Evolutionary conservation across 768 basidiomycete genomes (phyloP), one percentile per base, ranked within the genome.

Genomic region (Calocybe cyanea): DNA sequence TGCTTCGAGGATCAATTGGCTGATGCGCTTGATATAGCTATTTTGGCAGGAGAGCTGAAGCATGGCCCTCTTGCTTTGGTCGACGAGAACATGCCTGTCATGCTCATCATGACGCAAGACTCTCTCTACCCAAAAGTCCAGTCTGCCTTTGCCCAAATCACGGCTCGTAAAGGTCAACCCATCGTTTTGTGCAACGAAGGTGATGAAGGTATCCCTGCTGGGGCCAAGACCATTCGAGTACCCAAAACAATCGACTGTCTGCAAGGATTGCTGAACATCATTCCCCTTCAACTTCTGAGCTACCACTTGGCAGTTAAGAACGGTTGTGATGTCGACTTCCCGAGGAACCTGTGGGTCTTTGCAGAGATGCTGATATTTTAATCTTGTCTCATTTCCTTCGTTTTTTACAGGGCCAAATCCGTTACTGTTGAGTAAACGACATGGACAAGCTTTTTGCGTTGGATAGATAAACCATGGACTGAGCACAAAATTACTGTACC

Each of bases 81-180:
- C 58, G 96, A 99, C 62, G 96, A 98, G 71, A 93, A 95, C 71
- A 92, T 96, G 88, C 82, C 92, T 33, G 92, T 98, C 56, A 98
- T 98, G 73, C 92, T 99, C 69, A 83, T 99, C 71, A 99, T 99
- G 96, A 99, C 96, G 21, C 87, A 90, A 54, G 96, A 99, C 69
- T 96, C 93, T 35, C 73, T 98, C 19, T 98, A 98, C 70, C 92
- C 94, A 61, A 98, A 99, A 75, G 94, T 97, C 36, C 93, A 97
- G 60, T 88, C 86, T 7, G 96, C 96, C 31, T 91, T 96, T 56
- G 71, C 92, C 20, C 96, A 99, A 70, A 95, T 99, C 66, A 95
- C 92, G 3, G 95, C 96, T 36, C 87, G 96, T 65, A 95, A 94
- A 67, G 96, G 94, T 40, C 85, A 90, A 52, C 90, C 89, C 43